These are phyloP conservation scores for Tetragonia tetragonoides DNA, from an alignment of 148 eudicot species.

Conservation along the genomic window DNA sequence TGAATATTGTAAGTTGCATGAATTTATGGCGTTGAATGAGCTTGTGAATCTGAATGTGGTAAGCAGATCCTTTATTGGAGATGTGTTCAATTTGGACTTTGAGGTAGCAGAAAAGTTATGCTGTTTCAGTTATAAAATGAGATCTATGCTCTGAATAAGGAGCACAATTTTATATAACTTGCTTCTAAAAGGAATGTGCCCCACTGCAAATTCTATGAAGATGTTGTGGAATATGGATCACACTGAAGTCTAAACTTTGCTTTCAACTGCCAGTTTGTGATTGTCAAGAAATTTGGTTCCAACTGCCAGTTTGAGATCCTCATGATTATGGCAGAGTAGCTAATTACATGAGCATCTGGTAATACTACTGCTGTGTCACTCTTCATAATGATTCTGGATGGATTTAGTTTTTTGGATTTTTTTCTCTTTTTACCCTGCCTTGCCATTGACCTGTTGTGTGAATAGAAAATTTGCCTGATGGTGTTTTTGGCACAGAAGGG, in stretches of 20 bases:
- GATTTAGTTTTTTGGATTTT: neutral
- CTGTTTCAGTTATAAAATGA: neutral
- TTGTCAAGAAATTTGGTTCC: neutral
- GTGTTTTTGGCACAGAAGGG: slow-evolving; percentile 38
- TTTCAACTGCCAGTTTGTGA: neutral
- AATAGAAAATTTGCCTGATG: neutral
- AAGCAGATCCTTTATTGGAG: neutral
- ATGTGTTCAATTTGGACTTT: neutral
- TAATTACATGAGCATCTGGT: neutral
- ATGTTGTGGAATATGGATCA: neutral
- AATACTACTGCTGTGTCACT: neutral
- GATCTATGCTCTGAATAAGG: neutral
- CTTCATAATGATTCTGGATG: neutral
- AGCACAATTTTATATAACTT: too few species aligned
- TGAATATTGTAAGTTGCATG: neutral
- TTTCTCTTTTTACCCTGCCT: neutral
- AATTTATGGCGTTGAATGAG: neutral
- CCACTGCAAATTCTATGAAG: too few species aligned
- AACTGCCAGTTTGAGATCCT: neutral
- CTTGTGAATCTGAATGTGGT: neutral
- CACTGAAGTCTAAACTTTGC: too few species aligned
- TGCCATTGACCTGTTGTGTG: neutral
- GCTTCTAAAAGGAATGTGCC: too few species aligned
- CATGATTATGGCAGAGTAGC: neutral
- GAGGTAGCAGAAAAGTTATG: neutral